Conservation (phyloP, 1,284 basidiomycete species). For the Psilocybe mexicana region DNA sequence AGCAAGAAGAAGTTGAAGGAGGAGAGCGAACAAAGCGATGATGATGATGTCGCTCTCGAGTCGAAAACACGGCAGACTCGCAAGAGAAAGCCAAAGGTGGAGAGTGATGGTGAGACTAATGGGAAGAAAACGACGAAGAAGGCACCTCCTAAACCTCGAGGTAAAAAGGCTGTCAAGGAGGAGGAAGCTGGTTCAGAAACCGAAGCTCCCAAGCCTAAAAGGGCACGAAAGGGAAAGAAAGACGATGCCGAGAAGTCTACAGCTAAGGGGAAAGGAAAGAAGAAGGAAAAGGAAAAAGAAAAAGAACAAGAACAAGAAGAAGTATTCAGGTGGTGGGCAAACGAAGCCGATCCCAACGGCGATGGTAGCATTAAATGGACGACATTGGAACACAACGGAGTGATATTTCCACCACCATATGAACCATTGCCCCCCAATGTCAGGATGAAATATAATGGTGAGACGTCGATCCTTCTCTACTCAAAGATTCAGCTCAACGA, state of each 20-base stretch:
- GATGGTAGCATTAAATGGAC: constrained; percentile 89
- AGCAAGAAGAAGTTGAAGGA: constrained; percentile 71
- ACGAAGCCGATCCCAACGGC: constrained; percentile 52
- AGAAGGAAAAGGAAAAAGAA: constrained; percentile 49
- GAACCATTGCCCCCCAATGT: constrained; percentile 81
- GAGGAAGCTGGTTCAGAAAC: constrained; percentile 39
- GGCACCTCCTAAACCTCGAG: constrained; percentile 32
- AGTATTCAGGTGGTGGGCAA: constrained; percentile 85
- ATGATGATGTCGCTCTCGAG: constrained; percentile 44
- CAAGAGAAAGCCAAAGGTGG: constrained; percentile 56
- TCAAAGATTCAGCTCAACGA: constrained; percentile 9
- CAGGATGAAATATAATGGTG: constrained; percentile 97
- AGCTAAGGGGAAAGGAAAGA: constrained; percentile 47
- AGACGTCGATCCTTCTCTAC: constrained; percentile 8
- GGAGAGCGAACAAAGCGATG: constrained; percentile 34
- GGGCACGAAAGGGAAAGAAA: constrained; percentile 39
- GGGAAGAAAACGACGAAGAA: constrained; percentile 38
- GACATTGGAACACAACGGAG: constrained; percentile 91
- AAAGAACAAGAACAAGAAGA: constrained; percentile 72
- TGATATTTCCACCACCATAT: constrained; percentile 95
- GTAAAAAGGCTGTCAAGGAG: constrained; percentile 33
- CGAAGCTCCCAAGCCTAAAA: constrained; percentile 26
- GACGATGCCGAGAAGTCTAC: constrained; percentile 36
- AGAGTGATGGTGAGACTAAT: constrained; percentile 53
- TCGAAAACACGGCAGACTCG: constrained; percentile 42